These are phyloP conservation scores for Ophiostoma ulmi DNA, from an alignment of 2,329 filamentous ascomycete species.

Conservation along the genomic window DNA sequence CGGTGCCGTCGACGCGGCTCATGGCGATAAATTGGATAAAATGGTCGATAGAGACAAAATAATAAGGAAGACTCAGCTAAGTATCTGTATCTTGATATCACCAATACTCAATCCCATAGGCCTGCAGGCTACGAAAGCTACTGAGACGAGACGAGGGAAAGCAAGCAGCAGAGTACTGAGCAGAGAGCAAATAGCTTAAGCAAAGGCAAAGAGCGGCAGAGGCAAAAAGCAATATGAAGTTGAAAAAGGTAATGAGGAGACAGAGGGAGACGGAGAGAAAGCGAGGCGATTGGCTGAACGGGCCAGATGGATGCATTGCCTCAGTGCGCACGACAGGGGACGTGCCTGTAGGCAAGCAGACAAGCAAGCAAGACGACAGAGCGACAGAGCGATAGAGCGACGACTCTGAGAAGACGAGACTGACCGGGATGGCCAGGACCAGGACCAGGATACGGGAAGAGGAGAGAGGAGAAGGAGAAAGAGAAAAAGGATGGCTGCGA, in stretches of 20 bases:
- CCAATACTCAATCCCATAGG: no score
- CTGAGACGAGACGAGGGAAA: no score
- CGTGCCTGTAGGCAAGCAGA: background rate
- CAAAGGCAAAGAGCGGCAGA: background rate
- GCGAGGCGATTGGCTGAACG: background rate
- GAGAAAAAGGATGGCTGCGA: background rate
- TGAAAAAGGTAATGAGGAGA: background rate
- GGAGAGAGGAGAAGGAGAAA: background rate
- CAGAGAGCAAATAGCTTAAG: background rate
- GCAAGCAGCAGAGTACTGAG: no score
- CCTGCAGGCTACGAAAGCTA: no score
- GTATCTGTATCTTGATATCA: background rate
- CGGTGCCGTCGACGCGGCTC: slow-evolving; percentile 8
- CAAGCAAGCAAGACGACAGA: background rate
- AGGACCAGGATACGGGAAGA: background rate
- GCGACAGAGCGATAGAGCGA: background rate
- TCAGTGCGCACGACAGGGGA: background rate
- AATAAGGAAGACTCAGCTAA: background rate
- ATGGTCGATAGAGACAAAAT: background rate
- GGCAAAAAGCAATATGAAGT: background rate
- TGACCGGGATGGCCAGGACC: slow-evolving; percentile 5
- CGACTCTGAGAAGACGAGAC: background rate
- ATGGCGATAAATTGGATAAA: slow-evolving; percentile 10
- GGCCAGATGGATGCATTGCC: background rate
- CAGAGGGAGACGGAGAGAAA: background rate